phyloP scores from a whole-genome alignment of 108 stramenopile species.

The Skeletonema menzelii region DNA sequence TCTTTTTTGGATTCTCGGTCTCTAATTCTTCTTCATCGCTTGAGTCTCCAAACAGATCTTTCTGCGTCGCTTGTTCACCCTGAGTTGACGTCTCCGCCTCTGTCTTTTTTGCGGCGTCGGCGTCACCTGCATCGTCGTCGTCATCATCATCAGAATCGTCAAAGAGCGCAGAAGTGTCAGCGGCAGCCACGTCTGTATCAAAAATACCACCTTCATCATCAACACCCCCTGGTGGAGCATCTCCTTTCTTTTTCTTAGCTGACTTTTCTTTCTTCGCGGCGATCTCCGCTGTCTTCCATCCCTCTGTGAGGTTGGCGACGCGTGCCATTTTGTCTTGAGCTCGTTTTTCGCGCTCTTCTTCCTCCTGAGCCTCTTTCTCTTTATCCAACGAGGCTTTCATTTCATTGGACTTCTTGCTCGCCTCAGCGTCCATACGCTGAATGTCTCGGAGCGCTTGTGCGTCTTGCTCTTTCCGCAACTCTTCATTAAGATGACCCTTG shows the following conservation, averaged over 20 bases:
- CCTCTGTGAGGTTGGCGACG: conserved; percentile 59
- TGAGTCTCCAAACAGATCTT: conserved; percentile 76
- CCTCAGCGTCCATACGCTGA: conserved; percentile 70
- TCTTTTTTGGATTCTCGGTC: conserved; percentile 19
- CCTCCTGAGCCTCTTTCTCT: conserved; percentile 57
- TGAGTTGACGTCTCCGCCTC: conserved; percentile 4
- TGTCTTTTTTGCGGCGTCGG: not conserved
- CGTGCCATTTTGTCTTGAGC: conserved; percentile 70
- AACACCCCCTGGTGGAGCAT: conserved; percentile 40
- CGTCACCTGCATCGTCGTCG: conserved; percentile 25
- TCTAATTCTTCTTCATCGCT: conserved; percentile 22
- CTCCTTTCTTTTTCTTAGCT: conserved; percentile 51
- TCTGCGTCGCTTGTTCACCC: conserved; percentile 45
- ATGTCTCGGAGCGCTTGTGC: conserved; percentile 65
- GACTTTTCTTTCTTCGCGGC: conserved; percentile 47
- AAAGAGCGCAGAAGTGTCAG: conserved; percentile 53
- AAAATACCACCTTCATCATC: conserved; percentile 56
- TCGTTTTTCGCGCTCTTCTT: conserved; percentile 73
- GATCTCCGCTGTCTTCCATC: conserved; percentile 69
- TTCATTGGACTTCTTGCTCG: conserved; percentile 60
- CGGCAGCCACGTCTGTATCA: conserved; percentile 44
- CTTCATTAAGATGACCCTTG: conserved; percentile 79
- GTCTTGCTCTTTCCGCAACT: conserved; percentile 70
- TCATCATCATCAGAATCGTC: conserved; percentile 66
- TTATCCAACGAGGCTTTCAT: conserved; percentile 48